Evolutionary conservation across 805 yeast genomes (phyloP), one percentile per base, ranked within the genome.

Genomic region (Candida khao-thaluensis): DNA sequence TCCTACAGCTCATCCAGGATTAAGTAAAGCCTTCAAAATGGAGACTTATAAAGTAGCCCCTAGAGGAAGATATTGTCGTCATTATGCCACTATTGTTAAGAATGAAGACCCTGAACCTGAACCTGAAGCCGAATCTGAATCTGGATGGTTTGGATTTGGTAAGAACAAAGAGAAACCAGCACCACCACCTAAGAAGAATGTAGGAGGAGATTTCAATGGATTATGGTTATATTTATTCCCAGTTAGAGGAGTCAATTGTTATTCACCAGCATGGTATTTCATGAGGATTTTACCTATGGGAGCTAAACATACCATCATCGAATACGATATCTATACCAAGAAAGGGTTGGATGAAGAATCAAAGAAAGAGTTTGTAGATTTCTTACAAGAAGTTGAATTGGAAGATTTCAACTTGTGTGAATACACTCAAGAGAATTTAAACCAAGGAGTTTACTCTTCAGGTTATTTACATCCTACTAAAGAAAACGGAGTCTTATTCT

Each of bases 1-100:
- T 56, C 83, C 84, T 30, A 78, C 82, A 8, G 82, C 82, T 1
- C 84, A 78, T 48, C 82, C 82, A 4, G 82, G 82, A 14, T 61
- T 78, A 43, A 66, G 69, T 36, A 53, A 72, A 22, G 81, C 82
- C 9, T 78, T 78, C 62, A 70, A 62, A 49, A 78, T 78, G 81
- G 79, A 74, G 50, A 78, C 84, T n/a, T 78, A 78, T 56, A 74
- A 76, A 47, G 84, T 78, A 40, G 79, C 72, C 24, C 82, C 82
- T 43, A 76, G 72, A 58, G 66, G 65, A 25, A 70, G 76, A 52
- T 76, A 76, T 52, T 78, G 82, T 44, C 73, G 84, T 53, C 84
- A 78, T 60, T 77, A 74, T 52, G 82, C 82, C 15, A 72, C 70
- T 41, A 69, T 78, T 40, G 74, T 72, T 24, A 61, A 61, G 26